phyloP scores from a whole-genome alignment of 108 stramenopile genomes.

The Cafeteria roenbergensis region DNA sequence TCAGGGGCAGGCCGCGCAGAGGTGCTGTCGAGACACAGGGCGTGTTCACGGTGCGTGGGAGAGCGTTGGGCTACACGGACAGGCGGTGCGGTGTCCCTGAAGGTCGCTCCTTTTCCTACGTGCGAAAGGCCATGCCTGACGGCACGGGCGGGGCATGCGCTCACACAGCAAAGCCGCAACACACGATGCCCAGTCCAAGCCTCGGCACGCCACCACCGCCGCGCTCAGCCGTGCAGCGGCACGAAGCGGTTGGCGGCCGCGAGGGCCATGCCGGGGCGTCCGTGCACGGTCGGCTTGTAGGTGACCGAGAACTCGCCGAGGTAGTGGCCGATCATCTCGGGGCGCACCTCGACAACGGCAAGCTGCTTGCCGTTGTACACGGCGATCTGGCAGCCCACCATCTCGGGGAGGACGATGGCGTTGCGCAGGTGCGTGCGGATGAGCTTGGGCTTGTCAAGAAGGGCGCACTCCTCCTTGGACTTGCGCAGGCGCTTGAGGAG shows the following conservation, averaged over 20 bases:
- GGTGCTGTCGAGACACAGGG: too few relatives aligned
- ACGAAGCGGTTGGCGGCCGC: slow-evolving; percentile 95
- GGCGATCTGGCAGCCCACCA: slow-evolving; percentile 95
- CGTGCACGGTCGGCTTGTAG: slow-evolving; percentile 90
- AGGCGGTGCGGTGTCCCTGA: too few relatives aligned
- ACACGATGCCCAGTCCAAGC: too few relatives aligned
- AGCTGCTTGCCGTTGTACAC: slow-evolving; percentile 99
- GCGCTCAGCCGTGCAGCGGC: slow-evolving; percentile 96
- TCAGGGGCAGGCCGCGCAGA: too few relatives aligned
- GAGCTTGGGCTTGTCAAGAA: slow-evolving; percentile 91
- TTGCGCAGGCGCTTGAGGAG: slow-evolving; percentile 94
- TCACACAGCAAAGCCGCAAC: too few relatives aligned
- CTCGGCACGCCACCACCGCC: too few relatives aligned
- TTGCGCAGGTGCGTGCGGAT: slow-evolving; percentile 98
- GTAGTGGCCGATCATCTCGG: slow-evolving; percentile 99
- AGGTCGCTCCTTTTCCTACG: too few relatives aligned
- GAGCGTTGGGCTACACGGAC: too few relatives aligned
- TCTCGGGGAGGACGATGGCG: slow-evolving; percentile 99
- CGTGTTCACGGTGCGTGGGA: too few relatives aligned
- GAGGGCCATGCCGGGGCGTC: slow-evolving; percentile 96
- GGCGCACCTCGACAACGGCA: slow-evolving; percentile 86
- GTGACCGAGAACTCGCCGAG: slow-evolving; percentile 99
- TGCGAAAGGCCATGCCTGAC: too few relatives aligned
- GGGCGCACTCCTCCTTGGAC: slow-evolving; percentile 93
- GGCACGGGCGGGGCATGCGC: too few relatives aligned